phyloP scores from a whole-genome alignment of 495 filamentous ascomycete genomes.

The Podospora anserina region DNA sequence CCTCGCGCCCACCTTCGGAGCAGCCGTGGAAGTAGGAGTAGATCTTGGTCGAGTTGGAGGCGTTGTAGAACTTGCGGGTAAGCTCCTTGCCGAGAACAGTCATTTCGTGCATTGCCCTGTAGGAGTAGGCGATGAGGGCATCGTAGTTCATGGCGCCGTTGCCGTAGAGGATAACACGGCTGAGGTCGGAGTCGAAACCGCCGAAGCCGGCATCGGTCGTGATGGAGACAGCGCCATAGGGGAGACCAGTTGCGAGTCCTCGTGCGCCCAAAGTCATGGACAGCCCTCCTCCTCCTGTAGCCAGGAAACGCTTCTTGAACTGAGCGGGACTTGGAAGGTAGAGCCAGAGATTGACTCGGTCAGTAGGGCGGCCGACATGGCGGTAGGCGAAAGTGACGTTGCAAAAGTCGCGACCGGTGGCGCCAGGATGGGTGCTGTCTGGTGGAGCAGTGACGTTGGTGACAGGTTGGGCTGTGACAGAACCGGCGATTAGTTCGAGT shows the following conservation, averaged over 20 bases:
- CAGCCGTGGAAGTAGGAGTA: conserved; percentile 55
- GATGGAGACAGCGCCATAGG: conserved; percentile 45
- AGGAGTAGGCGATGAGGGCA: conserved; percentile 47
- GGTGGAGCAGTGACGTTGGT: conserved; percentile 9
- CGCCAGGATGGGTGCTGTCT: not conserved
- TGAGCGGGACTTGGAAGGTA: conserved; percentile 40
- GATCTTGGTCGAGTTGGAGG: conserved; percentile 32
- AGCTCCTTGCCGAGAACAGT: conserved; percentile 34
- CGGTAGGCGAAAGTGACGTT: conserved; percentile 48
- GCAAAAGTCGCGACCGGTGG: conserved; percentile 32
- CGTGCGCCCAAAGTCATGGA: conserved; percentile 43
- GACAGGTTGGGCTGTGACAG: conserved; percentile 2
- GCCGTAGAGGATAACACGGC: conserved; percentile 36
- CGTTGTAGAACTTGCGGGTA: conserved; percentile 38
- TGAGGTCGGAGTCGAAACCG: conserved; percentile 36
- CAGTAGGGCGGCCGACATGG: conserved; percentile 35
- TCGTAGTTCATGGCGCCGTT: conserved; percentile 48
- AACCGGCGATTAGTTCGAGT: not conserved
- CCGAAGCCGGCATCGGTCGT: conserved; percentile 51
- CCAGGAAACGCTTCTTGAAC: conserved; percentile 45
- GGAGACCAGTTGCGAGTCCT: conserved; percentile 40
- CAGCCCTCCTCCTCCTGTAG: conserved; percentile 46
- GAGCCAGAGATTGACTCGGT: conserved; percentile 38
- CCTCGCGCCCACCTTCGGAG: conserved; percentile 53
- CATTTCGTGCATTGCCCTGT: conserved; percentile 32